These are phyloP conservation scores for Scheffersomyces coipomensis DNA, from an alignment of 805 yeast species.

Conservation along the genomic window DNA sequence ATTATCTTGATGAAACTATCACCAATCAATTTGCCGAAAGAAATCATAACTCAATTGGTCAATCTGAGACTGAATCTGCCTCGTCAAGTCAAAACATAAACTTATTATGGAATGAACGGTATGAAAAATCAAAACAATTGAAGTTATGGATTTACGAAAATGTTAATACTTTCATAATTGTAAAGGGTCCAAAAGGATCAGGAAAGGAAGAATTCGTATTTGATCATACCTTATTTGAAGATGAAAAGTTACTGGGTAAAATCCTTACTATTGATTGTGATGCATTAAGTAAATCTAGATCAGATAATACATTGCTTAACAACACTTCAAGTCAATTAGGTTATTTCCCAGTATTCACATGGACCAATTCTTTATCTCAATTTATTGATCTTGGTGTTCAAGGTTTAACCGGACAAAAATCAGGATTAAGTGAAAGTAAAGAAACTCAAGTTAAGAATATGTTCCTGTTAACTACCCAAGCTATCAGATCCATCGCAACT, in stretches of 20 bases:
- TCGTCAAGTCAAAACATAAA: constrained; percentile 18
- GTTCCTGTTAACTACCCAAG: constrained; percentile 67
- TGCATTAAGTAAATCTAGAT: constrained; percentile 65
- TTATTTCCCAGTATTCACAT: constrained; percentile 90
- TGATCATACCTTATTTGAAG: constrained; percentile 59
- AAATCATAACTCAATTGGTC: not conserved
- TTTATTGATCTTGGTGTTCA: constrained; percentile 83
- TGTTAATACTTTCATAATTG: constrained; percentile 83
- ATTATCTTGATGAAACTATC: constrained; percentile 30
- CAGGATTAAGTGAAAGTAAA: constrained; percentile 80
- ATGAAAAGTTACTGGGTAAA: constrained; percentile 42
- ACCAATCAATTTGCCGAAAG: not conserved
- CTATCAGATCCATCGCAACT: constrained; percentile 63
- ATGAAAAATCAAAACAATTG: constrained; percentile 64
- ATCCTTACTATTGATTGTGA: constrained; percentile 80
- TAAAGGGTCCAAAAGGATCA: constrained; percentile 93
- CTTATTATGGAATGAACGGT: constrained; percentile 69
- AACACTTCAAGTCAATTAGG: constrained; percentile 77
- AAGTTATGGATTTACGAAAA: constrained; percentile 83
- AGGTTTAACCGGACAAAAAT: constrained; percentile 90
- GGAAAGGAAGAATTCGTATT: constrained; percentile 82
- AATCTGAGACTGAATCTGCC: constrained; percentile 13
- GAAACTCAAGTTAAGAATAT: constrained; percentile 82
- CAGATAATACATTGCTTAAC: constrained; percentile 66
- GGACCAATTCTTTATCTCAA: constrained; percentile 79